Conservation (phyloP, 164 flowering plant genomes). For the Akebia trifoliata region DNA sequence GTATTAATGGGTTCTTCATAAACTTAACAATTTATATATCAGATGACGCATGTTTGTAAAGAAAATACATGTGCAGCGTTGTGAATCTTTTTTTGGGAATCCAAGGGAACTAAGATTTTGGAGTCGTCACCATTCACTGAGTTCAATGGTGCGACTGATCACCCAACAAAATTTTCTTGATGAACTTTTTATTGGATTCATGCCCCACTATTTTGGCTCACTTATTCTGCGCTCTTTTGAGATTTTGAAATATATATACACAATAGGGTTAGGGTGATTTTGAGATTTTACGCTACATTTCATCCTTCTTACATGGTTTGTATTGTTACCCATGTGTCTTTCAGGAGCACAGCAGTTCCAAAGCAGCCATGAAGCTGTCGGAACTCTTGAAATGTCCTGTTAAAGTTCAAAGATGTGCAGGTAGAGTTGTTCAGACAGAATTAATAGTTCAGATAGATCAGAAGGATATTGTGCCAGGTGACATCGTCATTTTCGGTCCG, state of each 20-base stretch:
- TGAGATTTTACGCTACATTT: background rate
- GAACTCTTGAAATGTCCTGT: slow-evolving; percentile 61
- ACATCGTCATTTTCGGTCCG: slow-evolving; percentile 58
- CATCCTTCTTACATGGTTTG: background rate
- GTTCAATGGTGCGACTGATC: too few species aligned
- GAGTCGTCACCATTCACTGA: too few species aligned
- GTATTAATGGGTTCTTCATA: background rate
- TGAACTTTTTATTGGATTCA: too few species aligned
- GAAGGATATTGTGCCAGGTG: slow-evolving; percentile 73
- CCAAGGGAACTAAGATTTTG: too few species aligned
- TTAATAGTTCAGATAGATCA: slow-evolving; percentile 72
- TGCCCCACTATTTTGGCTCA: too few species aligned
- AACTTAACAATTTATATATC: too few species aligned
- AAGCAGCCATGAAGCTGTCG: slow-evolving; percentile 73
- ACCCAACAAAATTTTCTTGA: too few species aligned
- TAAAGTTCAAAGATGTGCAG: slow-evolving; percentile 82
- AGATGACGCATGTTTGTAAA: too few species aligned
- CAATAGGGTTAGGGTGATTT: background rate
- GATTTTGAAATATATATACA: background rate
- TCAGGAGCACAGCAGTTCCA: slow-evolving; percentile 69
- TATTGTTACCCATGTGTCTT: background rate
- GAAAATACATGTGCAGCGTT: too few species aligned
- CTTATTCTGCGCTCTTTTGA: too few species aligned
- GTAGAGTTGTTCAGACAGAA: slow-evolving; percentile 67
- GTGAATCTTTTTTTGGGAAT: too few species aligned